Base-by-base conservation (phyloP, 2,329 filamentous ascomycete species). In the Neospermospora avenae region DNA sequence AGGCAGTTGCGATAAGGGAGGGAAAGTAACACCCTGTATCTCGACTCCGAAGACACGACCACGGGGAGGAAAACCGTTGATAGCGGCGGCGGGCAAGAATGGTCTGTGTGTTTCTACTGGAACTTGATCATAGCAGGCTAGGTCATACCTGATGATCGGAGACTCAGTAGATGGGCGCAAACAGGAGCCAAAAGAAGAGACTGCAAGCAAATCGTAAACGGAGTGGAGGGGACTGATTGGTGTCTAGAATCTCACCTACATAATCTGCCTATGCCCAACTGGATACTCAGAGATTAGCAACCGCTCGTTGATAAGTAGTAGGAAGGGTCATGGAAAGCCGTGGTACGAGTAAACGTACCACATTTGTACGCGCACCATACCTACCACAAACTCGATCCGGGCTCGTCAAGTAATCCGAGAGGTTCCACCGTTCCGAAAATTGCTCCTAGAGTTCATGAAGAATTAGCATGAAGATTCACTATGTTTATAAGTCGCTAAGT, bases 191-290 rank as follows among this genome's bases (percentile, higher is more conserved):
- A n/a, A n/a, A n/a, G n/a, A n/a, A n/a, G n/a, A n/a, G n/a, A n/a
- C n/a, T n/a, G n/a, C n/a, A n/a, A n/a, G n/a, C n/a, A n/a, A n/a
- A n/a, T n/a, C n/a, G n/a, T n/a, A n/a, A n/a, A n/a, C n/a, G n/a
- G n/a, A n/a, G n/a, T n/a, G n/a, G n/a, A n/a, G n/a, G n/a, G n/a
- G n/a, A n/a, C n/a, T n/a, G n/a, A n/a, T n/a, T n/a, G n/a, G n/a
- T n/a, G n/a, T n/a, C n/a, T n/a, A n/a, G n/a, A n/a, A n/a, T n/a
- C n/a, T n/a, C n/a, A n/a, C n/a, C n/a, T n/a, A n/a, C n/a, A n/a
- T n/a, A n/a, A n/a, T 7, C 22, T 10, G 2, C 58, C 58, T 25
- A 60, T 46, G 7, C 45, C 41, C 58, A 22, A 48, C 45, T 48
- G 13, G 2, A 8, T 4, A 2, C 6, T n/a, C 39, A 57, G 6